phyloP scores from a whole-genome alignment of 2,329 filamentous ascomycete species.

The Calonectria naviculata region DNA sequence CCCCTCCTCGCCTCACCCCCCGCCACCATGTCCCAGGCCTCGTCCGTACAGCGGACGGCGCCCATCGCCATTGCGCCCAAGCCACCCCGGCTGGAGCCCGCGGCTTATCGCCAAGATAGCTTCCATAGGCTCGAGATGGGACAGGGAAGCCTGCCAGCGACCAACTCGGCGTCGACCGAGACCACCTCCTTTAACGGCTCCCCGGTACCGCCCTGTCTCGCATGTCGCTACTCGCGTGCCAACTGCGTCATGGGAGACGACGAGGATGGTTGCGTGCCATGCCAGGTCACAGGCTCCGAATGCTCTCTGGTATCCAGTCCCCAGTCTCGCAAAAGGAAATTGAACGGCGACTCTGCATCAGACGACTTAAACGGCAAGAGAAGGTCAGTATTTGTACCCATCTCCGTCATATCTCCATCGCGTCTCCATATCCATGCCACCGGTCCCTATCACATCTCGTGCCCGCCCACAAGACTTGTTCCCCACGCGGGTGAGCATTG shows the following conservation, averaged over 20 bases:
- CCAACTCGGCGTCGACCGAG: constrained; percentile 60
- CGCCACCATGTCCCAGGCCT: constrained; percentile 64
- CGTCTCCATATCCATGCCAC: constrained; percentile 11
- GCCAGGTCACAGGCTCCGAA: constrained; percentile 80
- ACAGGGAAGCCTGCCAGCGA: constrained; percentile 62
- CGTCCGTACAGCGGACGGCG: constrained; percentile 67
- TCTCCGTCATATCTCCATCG: constrained; percentile 1
- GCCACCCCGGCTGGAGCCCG: constrained; percentile 56
- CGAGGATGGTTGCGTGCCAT: constrained; percentile 79
- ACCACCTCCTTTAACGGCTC: constrained; percentile 55
- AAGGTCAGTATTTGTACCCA: constrained; percentile 66
- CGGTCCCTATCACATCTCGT: constrained; percentile 18
- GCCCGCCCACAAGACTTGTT: constrained; percentile 10
- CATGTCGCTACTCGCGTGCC: constrained; percentile 78
- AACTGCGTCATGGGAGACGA: constrained; percentile 82
- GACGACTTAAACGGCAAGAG: constrained; percentile 73
- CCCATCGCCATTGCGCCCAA: constrained; percentile 75
- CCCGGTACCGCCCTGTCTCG: constrained; percentile 72
- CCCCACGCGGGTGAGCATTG: constrained; percentile 23
- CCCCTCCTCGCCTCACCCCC: constrained; percentile 25
- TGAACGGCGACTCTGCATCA: constrained; percentile 68
- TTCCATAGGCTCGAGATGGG: constrained; percentile 60
- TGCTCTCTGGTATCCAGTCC: constrained; percentile 84
- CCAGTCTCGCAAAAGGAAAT: constrained; percentile 82
- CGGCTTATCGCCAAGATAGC: constrained; percentile 59